Percentiles rank a stretch among this genome's conserved stretches.
phyloP scores from a whole-genome alignment of 495 filamentous ascomycete genomes.

The Paragyromitra xinjiangensis region DNA sequence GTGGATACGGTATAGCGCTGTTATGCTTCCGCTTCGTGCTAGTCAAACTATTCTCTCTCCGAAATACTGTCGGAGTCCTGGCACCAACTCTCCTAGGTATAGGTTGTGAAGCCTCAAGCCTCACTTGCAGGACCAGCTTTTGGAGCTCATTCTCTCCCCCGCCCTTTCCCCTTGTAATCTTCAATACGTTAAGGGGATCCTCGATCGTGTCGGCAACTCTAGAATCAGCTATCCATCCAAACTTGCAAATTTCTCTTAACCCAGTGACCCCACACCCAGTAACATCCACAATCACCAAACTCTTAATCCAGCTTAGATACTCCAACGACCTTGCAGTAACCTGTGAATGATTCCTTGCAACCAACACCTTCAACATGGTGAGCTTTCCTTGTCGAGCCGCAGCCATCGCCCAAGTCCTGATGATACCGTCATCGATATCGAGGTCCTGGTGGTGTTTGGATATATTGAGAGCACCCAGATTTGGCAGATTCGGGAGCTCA shows the following conservation, averaged over 20 bases:
- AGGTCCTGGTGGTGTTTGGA: constrained; percentile 34
- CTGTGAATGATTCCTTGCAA: constrained; percentile 41
- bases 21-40: constrained; percentile 38
- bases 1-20: not conserved
- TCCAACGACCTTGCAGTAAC: constrained; percentile 41
- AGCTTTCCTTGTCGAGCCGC: constrained; percentile 45
- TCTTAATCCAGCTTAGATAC: constrained; percentile 62
- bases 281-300: constrained; percentile 66
- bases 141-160: not conserved
- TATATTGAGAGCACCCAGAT: constrained; percentile 45
- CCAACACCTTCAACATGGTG: constrained; percentile 36
- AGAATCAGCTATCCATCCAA: constrained; percentile 38
- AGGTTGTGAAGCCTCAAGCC: constrained; percentile 14
- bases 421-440: constrained; percentile 47
- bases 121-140: constrained; percentile 34
- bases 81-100: constrained; percentile 25
- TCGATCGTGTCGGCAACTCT: constrained; percentile 12
- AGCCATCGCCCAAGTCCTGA: constrained; percentile 47
- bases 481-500: constrained; percentile 39
- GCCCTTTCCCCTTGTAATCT: constrained; percentile 22
- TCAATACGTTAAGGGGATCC: constrained; percentile 13
- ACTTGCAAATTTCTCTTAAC: constrained; percentile 61
- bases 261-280: constrained; percentile 63
- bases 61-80: constrained; percentile 27
- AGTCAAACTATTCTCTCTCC: constrained; percentile 11